Evolutionary conservation across 1,284 basidiomycete genomes (phyloP).

Genomic region (Inonotus hispidus): DNA sequence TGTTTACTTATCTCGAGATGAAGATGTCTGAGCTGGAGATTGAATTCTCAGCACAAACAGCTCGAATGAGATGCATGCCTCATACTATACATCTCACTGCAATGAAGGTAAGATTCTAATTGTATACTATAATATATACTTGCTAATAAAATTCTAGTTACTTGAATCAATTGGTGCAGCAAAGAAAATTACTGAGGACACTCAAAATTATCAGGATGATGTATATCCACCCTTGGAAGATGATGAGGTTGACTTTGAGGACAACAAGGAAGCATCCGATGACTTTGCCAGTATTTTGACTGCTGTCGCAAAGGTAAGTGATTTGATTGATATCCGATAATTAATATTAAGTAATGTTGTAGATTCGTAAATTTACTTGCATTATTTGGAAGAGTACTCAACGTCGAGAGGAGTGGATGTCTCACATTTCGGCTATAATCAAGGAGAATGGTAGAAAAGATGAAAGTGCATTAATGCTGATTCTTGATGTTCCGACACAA

Average conservation of each 20-base stretch:
- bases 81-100: constrained; percentile 30
- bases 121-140: neutral
- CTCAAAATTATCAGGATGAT: constrained; percentile 20
- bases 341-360: neutral
- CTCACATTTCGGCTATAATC: neutral
- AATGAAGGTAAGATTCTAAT: constrained; percentile 24
- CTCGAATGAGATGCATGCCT: constrained; percentile 26
- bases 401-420: neutral
- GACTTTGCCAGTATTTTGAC: neutral
- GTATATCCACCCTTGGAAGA: constrained; percentile 15
- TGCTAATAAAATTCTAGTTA: constrained; percentile 20
- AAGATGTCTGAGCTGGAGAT: no score
- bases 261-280: neutral
- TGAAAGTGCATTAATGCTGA: constrained; percentile 1
- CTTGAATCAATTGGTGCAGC: constrained; percentile 28
- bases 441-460: neutral
- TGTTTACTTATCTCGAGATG: no score
- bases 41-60: constrained; percentile 17
- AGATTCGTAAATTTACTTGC: neutral
- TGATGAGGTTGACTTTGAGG: constrained; percentile 1
- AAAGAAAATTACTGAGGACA: constrained; percentile 20
- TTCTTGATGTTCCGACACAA: constrained; percentile 8
- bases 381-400: neutral
- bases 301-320: neutral
- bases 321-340: neutral